Percentiles rank a stretch among this genome's conserved stretches.
Conservation (phyloP, 2,329 filamentous ascomycete species). For the Xylaria sp. region DNA sequence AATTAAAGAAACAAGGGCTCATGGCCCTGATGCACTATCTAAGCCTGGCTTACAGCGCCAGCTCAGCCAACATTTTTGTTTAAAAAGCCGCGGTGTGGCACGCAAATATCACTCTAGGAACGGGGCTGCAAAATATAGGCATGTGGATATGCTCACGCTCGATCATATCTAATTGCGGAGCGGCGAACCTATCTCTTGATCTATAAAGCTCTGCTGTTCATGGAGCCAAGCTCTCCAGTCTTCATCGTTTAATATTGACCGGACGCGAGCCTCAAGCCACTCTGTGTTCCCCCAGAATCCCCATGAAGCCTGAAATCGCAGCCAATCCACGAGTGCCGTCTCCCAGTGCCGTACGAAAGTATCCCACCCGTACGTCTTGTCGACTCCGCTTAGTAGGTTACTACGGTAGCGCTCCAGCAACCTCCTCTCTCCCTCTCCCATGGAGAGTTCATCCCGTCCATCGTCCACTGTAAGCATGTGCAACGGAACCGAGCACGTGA, state of each 20-base stretch:
- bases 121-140: not conserved
- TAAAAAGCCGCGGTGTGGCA: not conserved
- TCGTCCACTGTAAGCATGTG: slow-evolving; percentile 57
- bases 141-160: not conserved
- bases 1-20: not conserved
- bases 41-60: not conserved
- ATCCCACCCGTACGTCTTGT: slow-evolving; percentile 63
- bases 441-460: slow-evolving; percentile 10
- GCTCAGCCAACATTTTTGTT: not conserved
- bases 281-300: slow-evolving; percentile 70
- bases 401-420: slow-evolving; percentile 64
- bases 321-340: slow-evolving; percentile 74
- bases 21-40: not conserved
- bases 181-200: not conserved
- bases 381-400: slow-evolving; percentile 48
- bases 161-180: slow-evolving; percentile 3
- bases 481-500: slow-evolving; percentile 72
- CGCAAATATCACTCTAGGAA: too few relatives aligned
- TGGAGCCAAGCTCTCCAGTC: slow-evolving; percentile 60
- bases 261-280: slow-evolving; percentile 66
- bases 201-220: slow-evolving; percentile 30
- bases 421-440: slow-evolving; percentile 56
- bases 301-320: slow-evolving; percentile 70
- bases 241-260: slow-evolving; percentile 59
- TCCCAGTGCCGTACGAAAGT: slow-evolving; percentile 71